Evolutionary conservation across 2,329 filamentous ascomycete species (phyloP), one percentile per base, ranked within the genome.

Genomic region (Ophiostoma quercus): DNA sequence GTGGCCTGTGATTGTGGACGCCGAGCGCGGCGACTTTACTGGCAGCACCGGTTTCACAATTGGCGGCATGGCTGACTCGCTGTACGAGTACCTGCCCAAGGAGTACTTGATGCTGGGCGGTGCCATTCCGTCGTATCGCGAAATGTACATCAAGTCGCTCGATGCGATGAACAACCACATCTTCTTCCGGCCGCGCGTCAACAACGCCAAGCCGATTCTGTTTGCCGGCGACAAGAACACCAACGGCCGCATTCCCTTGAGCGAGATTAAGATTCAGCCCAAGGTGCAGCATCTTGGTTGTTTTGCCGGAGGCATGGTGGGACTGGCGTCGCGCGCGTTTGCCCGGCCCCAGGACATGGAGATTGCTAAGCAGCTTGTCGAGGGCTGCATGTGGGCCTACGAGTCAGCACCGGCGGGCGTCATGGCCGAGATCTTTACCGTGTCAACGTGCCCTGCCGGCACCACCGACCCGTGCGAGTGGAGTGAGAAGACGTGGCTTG

Each of bases 241-340:
- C 39, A 72, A 73, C 41, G 72, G 73, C 41, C 69, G 74, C 3
- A 71, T 74, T 12, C 73, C 74, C 5, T 75, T 74, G 7, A 68
- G 74, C 16, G 66, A 71, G 29, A 70, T 75, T 71, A 75, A 73
- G 25, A 77, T 73, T 32, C 77, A 78, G 2, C 74, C 78, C 2
- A 77, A 78, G 65, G 78, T 81, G 14, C 85, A 85, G 54, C 88
- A 90, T 76, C 79, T 88, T 2, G 84, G 84, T 11, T 90, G 87
- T 76, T 90, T 89, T 74, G 81, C 83, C 1, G 87, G 88, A 14
- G 88, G 87, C 32, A 90, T 90, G 88, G 84, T 90, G 6, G 88
- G 81, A 11, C 81, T 90, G 71, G 87, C 82, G 12, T 82, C 86
- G 2, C 86, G 84, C 71, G 80, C 88, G 34, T 89, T 89, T 74